Conservation (phyloP, 2,329 filamentous ascomycete genomes). For the Cercospora sp. region DNA sequence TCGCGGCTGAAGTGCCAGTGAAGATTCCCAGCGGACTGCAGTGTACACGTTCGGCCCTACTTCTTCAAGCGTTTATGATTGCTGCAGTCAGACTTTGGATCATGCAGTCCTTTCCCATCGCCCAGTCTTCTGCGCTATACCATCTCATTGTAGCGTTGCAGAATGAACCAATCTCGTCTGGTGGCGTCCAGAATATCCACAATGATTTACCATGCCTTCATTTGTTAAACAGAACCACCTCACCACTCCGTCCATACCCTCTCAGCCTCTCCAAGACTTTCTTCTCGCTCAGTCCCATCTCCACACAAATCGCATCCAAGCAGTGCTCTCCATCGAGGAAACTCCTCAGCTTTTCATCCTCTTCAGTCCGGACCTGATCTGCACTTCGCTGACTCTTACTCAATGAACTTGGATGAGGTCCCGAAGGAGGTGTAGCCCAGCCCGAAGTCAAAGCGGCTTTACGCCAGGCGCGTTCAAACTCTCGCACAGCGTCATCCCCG, state of each 20-base stretch:
- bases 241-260: conserved; percentile 43
- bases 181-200: too few species aligned
- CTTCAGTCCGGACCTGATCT: conserved; percentile 30
- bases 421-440: conserved; percentile 36
- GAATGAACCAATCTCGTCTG: background rate
- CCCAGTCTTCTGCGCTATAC: background rate
- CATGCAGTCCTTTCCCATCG: background rate
- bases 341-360: conserved; percentile 56
- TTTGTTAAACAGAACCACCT: conserved; percentile 37
- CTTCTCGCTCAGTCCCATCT: conserved; percentile 68
- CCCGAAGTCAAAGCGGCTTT: conserved; percentile 37
- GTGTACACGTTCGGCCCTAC: too few species aligned
- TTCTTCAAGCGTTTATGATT: background rate
- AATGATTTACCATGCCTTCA: conserved; percentile 16
- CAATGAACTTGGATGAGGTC: conserved; percentile 35
- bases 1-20: too few species aligned
- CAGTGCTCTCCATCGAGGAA: conserved; percentile 75
- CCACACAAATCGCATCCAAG: conserved; percentile 81
- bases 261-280: conserved; percentile 70
- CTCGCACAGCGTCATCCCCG: conserved; percentile 26
- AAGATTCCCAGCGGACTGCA: too few species aligned
- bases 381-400: conserved; percentile 33
- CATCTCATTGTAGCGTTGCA: background rate
- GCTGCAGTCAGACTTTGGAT: background rate
- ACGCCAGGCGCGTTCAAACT: conserved; percentile 39